Conservation (phyloP, 2,329 filamentous ascomycete genomes). For the Tothia fuscella region DNA sequence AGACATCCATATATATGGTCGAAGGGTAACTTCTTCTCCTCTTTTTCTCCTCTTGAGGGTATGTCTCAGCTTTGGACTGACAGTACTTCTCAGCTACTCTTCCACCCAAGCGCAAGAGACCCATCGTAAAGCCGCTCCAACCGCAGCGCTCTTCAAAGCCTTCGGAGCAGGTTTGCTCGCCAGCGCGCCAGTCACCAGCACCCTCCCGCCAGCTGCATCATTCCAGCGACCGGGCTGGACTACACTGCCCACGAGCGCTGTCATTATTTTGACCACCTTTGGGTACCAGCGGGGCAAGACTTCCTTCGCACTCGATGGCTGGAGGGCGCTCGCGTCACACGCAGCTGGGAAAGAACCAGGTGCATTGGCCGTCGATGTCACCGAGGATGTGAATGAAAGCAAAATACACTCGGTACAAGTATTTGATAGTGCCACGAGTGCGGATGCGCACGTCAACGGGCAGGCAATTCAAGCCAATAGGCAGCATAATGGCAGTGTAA, state of each 20-base stretch:
- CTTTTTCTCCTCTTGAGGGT: too few species aligned
- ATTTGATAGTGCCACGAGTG: neutral
- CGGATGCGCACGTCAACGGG: neutral
- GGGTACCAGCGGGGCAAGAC: neutral
- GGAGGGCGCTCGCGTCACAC: neutral
- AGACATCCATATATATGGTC: too few species aligned
- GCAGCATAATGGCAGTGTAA: neutral
- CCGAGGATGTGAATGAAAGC: neutral
- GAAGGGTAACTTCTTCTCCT: too few species aligned
- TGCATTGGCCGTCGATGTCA: neutral
- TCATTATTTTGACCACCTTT: neutral
- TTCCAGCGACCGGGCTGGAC: neutral
- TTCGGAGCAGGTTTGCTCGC: too few species aligned
- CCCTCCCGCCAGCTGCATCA: neutral
- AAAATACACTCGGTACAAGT: neutral
- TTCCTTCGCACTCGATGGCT: neutral
- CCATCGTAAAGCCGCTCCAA: too few species aligned
- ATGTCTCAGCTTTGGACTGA: too few species aligned
- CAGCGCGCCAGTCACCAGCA: neutral
- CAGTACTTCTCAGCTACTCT: too few species aligned
- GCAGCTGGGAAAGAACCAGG: neutral
- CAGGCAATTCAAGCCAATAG: neutral
- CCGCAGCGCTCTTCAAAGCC: too few species aligned
- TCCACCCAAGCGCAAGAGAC: too few species aligned
- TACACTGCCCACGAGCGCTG: neutral